These are phyloP conservation scores for Ophiostoma novo-ulmi DNA, from an alignment of 2,329 filamentous ascomycete genomes.

Conservation along the genomic window DNA sequence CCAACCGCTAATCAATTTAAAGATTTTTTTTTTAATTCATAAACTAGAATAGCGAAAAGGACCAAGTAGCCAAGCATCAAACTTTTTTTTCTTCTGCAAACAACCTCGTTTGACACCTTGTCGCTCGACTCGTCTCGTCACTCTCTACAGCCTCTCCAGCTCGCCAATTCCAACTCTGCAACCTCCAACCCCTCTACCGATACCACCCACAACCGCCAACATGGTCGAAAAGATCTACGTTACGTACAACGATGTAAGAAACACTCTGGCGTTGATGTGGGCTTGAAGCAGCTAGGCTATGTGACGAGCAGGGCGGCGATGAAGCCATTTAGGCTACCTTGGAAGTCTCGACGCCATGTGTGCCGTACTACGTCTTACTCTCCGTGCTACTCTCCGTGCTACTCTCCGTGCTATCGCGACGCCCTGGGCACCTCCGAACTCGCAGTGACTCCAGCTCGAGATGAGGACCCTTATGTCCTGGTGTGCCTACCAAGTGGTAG, in stretches of 20 bases:
- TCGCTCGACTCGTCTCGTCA: background rate
- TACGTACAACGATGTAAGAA: constrained; percentile 77
- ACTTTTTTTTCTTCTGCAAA: background rate
- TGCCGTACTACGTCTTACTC: background rate
- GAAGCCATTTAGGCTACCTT: background rate
- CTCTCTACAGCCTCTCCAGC: background rate
- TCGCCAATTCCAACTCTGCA: background rate
- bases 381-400: background rate
- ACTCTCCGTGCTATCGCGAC: background rate
- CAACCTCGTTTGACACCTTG: background rate
- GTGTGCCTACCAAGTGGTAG: background rate
- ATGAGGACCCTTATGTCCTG: background rate
- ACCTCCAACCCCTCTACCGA: background rate
- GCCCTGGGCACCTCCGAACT: background rate
- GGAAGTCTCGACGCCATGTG: background rate
- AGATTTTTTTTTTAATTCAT: background rate
- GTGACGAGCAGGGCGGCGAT: background rate
- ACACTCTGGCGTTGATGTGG: background rate
- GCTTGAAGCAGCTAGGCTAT: background rate
- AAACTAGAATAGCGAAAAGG: background rate
- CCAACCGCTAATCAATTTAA: constrained; percentile 1
- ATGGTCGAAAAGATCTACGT: constrained; percentile 86
- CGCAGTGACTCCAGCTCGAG: background rate
- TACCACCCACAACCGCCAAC: constrained; percentile 36
- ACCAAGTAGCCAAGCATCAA: background rate